Percentiles rank a stretch among this genome's conserved stretches.
Conservation (phyloP, 345 rosid genomes). For the Eutrema japonicum region DNA sequence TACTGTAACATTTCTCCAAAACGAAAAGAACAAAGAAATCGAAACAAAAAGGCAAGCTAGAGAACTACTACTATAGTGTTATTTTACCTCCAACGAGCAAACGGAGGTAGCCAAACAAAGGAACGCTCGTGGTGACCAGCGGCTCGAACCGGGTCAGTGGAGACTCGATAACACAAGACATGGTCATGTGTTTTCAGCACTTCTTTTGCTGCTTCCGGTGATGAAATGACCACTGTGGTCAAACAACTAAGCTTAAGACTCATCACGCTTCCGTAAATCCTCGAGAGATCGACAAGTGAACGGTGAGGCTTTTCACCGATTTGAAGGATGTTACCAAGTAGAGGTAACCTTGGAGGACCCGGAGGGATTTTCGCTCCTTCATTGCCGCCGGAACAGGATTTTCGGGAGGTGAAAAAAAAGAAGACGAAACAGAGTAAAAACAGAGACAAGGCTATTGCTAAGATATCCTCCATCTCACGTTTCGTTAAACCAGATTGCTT, state of each 20-base stretch:
- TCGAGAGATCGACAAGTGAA: slow-evolving; percentile 47
- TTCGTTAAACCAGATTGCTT: not conserved
- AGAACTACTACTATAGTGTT: not conserved
- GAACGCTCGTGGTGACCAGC: slow-evolving; percentile 41
- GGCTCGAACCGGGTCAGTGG: slow-evolving; percentile 43
- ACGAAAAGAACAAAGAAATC: not conserved
- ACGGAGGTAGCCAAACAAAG: slow-evolving; percentile 48
- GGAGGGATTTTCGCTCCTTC: slow-evolving; percentile 39
- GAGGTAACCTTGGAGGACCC: slow-evolving; percentile 47
- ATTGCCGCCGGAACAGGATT: not conserved
- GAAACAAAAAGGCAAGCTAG: not conserved
- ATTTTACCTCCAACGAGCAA: slow-evolving; percentile 47
- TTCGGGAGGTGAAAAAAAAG: slow-evolving; percentile 4
- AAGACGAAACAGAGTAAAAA: slow-evolving; percentile 15
- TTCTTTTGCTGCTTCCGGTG: slow-evolving; percentile 48
- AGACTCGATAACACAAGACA: slow-evolving; percentile 36
- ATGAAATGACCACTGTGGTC: slow-evolving; percentile 51
- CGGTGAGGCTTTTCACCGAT: slow-evolving; percentile 48
- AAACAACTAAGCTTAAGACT: slow-evolving; percentile 47
- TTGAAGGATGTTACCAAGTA: slow-evolving; percentile 51
- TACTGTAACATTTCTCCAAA: not conserved
- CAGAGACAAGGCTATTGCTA: slow-evolving; percentile 21
- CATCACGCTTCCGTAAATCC: slow-evolving; percentile 49
- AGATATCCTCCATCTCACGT: slow-evolving; percentile 31
- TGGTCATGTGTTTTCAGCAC: slow-evolving; percentile 52